A percentile compares a stretch with the other conserved stretches of the same genome.
phyloP scores from a whole-genome alignment of 805 yeast species.

The Myxozyma udenii region DNA sequence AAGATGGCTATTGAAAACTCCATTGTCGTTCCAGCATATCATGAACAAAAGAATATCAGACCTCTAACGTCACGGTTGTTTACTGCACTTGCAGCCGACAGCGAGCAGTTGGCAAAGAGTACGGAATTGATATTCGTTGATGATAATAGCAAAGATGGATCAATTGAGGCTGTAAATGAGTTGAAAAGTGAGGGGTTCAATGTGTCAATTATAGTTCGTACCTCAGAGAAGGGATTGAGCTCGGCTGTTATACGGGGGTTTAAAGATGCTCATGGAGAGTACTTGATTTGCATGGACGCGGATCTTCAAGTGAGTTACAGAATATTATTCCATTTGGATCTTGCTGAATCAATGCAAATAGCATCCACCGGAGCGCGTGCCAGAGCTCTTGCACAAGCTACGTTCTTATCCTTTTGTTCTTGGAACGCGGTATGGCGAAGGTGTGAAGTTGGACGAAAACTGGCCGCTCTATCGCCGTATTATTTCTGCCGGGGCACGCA shows the following conservation, averaged over 20 bases:
- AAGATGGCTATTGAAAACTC: slow-evolving; percentile 27
- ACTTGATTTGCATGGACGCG: slow-evolving; percentile 53
- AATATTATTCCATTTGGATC: not conserved
- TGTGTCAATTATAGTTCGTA: slow-evolving; percentile 50
- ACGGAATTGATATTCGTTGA: slow-evolving; percentile 53
- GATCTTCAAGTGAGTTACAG: slow-evolving; percentile 39
- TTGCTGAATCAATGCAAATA: no score
- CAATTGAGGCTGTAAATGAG: slow-evolving; percentile 51
- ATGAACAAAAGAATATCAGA: slow-evolving; percentile 49
- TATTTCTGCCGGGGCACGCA: slow-evolving; percentile 50
- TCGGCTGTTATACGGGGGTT: slow-evolving; percentile 52
- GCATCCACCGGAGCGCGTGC: slow-evolving; percentile 54
- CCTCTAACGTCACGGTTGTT: slow-evolving; percentile 50
- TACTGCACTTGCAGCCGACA: slow-evolving; percentile 47
- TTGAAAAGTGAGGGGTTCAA: slow-evolving; percentile 48
- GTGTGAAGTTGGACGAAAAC: slow-evolving; percentile 53
- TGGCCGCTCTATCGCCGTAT: slow-evolving; percentile 54
- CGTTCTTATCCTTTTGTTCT: slow-evolving; percentile 46
- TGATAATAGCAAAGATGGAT: slow-evolving; percentile 52
- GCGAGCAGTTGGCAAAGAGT: slow-evolving; percentile 40
- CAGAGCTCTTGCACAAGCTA: slow-evolving; percentile 44
- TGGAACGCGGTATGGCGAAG: slow-evolving; percentile 55
- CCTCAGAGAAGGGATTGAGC: slow-evolving; percentile 50
- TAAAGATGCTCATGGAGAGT: slow-evolving; percentile 47
- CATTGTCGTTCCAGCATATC: slow-evolving; percentile 52